Evolutionary conservation across 192 early-diverging fungal genomes (phyloP), one percentile per base, ranked within the genome.

Genomic region (Backusella westeae): DNA sequence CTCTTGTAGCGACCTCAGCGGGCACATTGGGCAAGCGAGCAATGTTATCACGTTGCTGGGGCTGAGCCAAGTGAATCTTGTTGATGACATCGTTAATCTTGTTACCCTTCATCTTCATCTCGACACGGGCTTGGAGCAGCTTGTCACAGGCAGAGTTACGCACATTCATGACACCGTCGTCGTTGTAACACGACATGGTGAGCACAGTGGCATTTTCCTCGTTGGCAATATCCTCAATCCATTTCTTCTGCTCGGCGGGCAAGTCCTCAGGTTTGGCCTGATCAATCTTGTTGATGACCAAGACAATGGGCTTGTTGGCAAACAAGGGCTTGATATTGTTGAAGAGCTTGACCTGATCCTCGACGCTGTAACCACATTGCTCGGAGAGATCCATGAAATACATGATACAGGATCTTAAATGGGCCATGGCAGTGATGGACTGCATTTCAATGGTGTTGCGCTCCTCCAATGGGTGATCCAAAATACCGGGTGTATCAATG

Each of bases 371-470:
- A 29, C 98, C 98, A 86, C 98, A 99, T 82, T 97, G 94, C 81
- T 97, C 98, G 6, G 97, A 98, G 34, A 97, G 84, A 82, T 99
- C 98, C 76, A 98, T 93, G 84, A 99, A 99, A 91, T 93, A 99
- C 80, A 99, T 81, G 73, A 99, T 92, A 53, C 95, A 95, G 17
- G 96, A 92, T 74, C 97, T 91, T 86, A 99, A 85, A 82, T 99
- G 98, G 10, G 98, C 98, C 66, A 99, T 87, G 36, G 98, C 98
- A 9, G 98, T 99, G 80, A 99, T 96, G 69, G 96, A 98, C 88
- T 99, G 98, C 98, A 99, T 99, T 87, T 99, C 98, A 77, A 99
- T 99, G 38, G 97, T 98, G 87, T 99, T 99, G 79, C 97, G 91
- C 80, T 99, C 91, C 87, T 99, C 98, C 69, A 99, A 89, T 29